A percentile compares a stretch with the other conserved stretches of the same genome.
These are phyloP conservation scores for Cyclanthera cordifolia DNA, from an alignment of 306 rosid genomes.

Conservation along the genomic window DNA sequence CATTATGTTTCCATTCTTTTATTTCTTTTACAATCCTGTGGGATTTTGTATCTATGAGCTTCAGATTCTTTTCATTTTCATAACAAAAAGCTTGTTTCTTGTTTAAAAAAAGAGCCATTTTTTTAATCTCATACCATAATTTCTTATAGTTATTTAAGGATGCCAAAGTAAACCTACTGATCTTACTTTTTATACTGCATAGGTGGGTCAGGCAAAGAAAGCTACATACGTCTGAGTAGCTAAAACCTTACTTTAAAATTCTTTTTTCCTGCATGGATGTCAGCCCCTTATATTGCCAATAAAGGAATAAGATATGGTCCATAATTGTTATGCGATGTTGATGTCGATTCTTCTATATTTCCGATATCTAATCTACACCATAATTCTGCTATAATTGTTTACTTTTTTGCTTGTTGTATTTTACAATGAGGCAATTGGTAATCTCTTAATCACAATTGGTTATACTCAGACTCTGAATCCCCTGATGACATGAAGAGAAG, in stretches of 20 bases:
- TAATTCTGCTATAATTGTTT: background rate
- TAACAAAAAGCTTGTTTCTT: no score
- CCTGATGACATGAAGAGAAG: conserved; percentile 48
- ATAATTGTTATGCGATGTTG: background rate
- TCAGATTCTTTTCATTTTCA: no score
- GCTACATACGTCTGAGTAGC: background rate
- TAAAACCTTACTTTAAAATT: no score
- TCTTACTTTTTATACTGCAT: background rate
- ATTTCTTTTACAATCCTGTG: no score
- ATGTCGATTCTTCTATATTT: background rate
- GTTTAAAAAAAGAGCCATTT: no score
- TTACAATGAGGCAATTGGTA: background rate
- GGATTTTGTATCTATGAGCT: no score
- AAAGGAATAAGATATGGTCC: background rate
- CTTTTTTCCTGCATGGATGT: background rate
- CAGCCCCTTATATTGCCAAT: background rate
- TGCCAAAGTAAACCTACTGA: background rate
- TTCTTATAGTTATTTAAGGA: no score
- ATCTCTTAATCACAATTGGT: background rate
- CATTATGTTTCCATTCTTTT: no score
- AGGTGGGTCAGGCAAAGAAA: background rate
- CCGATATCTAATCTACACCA: background rate
- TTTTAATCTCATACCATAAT: no score
- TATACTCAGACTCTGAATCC: conserved; percentile 35
- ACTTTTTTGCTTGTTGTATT: background rate